phyloP scores from a whole-genome alignment of 2,329 filamentous ascomycete species.

The Juglanconis sp. region DNA sequence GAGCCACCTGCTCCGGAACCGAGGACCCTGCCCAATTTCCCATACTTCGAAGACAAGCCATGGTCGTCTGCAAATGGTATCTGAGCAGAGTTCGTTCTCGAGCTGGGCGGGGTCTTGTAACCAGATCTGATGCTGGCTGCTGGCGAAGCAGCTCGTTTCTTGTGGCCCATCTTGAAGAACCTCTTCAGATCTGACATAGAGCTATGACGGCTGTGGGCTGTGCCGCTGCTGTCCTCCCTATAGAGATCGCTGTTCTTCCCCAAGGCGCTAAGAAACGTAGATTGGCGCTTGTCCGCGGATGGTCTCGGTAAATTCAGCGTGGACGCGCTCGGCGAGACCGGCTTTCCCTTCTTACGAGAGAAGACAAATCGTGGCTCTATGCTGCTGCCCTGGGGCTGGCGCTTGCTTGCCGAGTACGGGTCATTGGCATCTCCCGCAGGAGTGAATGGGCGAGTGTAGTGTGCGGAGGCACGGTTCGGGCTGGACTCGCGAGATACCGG shows the following conservation, averaged over 20 bases:
- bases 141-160: constrained; percentile 67
- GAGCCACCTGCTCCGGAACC: constrained; percentile 94
- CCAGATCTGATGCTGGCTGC: constrained; percentile 51
- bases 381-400: constrained; percentile 60
- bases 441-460: constrained; percentile 72
- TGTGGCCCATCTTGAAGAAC: constrained; percentile 84
- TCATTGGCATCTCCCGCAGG: constrained; percentile 78
- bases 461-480: constrained; percentile 57
- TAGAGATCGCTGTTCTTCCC: constrained; percentile 42
- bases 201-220: constrained; percentile 56
- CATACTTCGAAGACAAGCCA: constrained; percentile 85
- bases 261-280: constrained; percentile 34
- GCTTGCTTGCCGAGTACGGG: constrained; percentile 80
- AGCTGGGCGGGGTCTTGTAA: constrained; percentile 43
- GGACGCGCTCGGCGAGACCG: constrained; percentile 50
- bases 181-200: constrained; percentile 95
- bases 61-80: constrained; percentile 95
- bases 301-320: constrained; percentile 47
- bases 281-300: constrained; percentile 48
- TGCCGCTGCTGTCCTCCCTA: constrained; percentile 40
- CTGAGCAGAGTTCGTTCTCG: constrained; percentile 49
- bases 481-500: constrained; percentile 60
- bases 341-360: constrained; percentile 66
- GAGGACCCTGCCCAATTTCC: constrained; percentile 90
- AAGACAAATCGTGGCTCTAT: constrained; percentile 86